These are phyloP conservation scores for Magnolia kwangsiensis DNA, from an alignment of 164 flowering plant species.

Conservation along the genomic window DNA sequence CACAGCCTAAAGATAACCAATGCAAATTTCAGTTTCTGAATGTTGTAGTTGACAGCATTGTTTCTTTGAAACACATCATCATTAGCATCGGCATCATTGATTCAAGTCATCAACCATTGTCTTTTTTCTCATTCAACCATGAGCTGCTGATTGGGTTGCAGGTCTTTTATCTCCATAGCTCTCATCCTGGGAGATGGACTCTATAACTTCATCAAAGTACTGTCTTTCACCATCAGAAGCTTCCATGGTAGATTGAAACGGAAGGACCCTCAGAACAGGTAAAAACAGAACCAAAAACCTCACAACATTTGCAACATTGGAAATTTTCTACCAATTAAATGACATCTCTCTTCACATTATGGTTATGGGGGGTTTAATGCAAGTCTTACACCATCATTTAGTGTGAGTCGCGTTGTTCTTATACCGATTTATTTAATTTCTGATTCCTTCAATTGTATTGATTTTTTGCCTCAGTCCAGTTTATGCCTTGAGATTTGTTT, in stretches of 20 bases:
- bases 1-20: too few relatives aligned
- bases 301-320: background rate
- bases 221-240: constrained; percentile 35
- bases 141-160: constrained; percentile 21
- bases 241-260: constrained; percentile 28
- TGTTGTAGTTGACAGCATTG: too few relatives aligned
- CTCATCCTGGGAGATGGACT: constrained; percentile 90
- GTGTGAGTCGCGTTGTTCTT: too few relatives aligned
- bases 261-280: constrained; percentile 30
- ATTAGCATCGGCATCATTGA: too few relatives aligned
- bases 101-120: background rate
- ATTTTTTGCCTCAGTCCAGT: too few relatives aligned
- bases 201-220: constrained; percentile 67
- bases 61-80: too few relatives aligned
- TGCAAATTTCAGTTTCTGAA: too few relatives aligned
- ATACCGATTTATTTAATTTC: too few relatives aligned
- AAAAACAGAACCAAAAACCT: constrained; percentile 8
- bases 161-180: constrained; percentile 79
- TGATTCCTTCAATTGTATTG: too few relatives aligned
- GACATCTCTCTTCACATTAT: background rate
- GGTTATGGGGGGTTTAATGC: too few relatives aligned
- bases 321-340: constrained; percentile 3
- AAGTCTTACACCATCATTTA: too few relatives aligned
- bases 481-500: too few relatives aligned
- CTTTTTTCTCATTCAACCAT: constrained; percentile 1